Evolutionary conservation across 2,329 filamentous ascomycete genomes (phyloP).

Genomic region (Pseudocercospora macadamiae): DNA sequence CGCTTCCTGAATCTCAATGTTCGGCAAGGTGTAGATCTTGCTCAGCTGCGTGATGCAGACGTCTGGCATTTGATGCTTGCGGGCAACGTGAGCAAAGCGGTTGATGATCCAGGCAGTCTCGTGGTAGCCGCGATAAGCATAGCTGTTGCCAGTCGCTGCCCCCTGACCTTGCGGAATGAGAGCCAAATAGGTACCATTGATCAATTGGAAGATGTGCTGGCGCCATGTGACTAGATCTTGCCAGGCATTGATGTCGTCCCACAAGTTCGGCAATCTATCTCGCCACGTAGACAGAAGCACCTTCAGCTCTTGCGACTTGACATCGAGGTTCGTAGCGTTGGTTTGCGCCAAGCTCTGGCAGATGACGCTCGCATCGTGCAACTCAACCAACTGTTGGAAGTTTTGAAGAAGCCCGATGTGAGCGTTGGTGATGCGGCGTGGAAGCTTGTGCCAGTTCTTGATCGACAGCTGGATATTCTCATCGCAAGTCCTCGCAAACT

Average conservation of each 20-base stretch:
- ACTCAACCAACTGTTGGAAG: slow-evolving; percentile 95
- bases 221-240: slow-evolving; percentile 99
- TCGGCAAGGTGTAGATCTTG: slow-evolving; percentile 96
- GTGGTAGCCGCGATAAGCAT: slow-evolving; percentile 95
- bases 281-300: slow-evolving; percentile 92
- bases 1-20: slow-evolving; percentile 99
- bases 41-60: slow-evolving; percentile 97
- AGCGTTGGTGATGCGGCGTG: slow-evolving; percentile 87
- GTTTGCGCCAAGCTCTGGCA: slow-evolving; percentile 88
- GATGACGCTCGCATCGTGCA: slow-evolving; percentile 97
- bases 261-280: slow-evolving; percentile 92
- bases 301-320: slow-evolving; percentile 94
- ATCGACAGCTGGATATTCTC: slow-evolving; percentile 97
- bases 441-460: slow-evolving; percentile 98
- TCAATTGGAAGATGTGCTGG: slow-evolving; percentile 97
- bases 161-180: slow-evolving; percentile 74
- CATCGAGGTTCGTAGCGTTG: slow-evolving; percentile 80
- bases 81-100: slow-evolving; percentile 93
- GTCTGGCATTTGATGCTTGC: slow-evolving; percentile 94
- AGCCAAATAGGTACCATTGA: slow-evolving; percentile 89
- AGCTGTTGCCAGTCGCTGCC: slow-evolving; percentile 86
- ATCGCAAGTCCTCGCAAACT: slow-evolving; percentile 90
- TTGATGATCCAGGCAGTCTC: slow-evolving; percentile 99
- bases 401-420: slow-evolving; percentile 95
- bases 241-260: slow-evolving; percentile 99